Evolutionary conservation across 768 basidiomycete species (phyloP), one percentile per base, ranked within the genome.

Genomic region (Trametopsis cervina): DNA sequence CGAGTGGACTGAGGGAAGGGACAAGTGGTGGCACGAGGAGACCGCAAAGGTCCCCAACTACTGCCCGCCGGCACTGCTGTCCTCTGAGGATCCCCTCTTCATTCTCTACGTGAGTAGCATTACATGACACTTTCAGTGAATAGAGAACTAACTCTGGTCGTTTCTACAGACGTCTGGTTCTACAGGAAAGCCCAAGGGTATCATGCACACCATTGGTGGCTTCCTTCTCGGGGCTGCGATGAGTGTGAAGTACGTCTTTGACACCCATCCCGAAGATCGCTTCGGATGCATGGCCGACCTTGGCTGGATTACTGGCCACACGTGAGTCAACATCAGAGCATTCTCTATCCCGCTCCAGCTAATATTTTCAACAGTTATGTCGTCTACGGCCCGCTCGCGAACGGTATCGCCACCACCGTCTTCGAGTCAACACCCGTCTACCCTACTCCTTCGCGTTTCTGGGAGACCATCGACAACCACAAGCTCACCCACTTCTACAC

Each of bases 241-340:
- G 50, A 94, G 94, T 23, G 81, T 96, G 65, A 97, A 97, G 70
- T 97, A 96, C 66, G 91, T 96, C 54, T 99, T 97, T 62, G 95
- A 99, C 64, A 80, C 97, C 20, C 95, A 99, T 66, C 83, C 86
- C n/a, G 92, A 89, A 50, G 95, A 97, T 70, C 82, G 76, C 56
- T 97, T 94, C 65, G 96, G 84, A 1, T 98, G 95, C 73, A 93
- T 97, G 94, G 95, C 95, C 49, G 95, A 98, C 62, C 77, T 98
- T 44, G 95, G 95, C 59, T 98, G 95, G 95, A 95, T 97, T 71
- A 97, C 95, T 2, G 94, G 94, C 18, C 92, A 96, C 69, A 89
- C 88, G 69, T 89, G 52, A 54, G 66, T 59, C 12, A 10, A 21
- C 13, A 26, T 40, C 7, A 6, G 15, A 40, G 9, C 18, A n/a